Evolutionary conservation across 2,329 filamentous ascomycete species (phyloP).

Genomic region (Aureobasidium melanogenum): DNA sequence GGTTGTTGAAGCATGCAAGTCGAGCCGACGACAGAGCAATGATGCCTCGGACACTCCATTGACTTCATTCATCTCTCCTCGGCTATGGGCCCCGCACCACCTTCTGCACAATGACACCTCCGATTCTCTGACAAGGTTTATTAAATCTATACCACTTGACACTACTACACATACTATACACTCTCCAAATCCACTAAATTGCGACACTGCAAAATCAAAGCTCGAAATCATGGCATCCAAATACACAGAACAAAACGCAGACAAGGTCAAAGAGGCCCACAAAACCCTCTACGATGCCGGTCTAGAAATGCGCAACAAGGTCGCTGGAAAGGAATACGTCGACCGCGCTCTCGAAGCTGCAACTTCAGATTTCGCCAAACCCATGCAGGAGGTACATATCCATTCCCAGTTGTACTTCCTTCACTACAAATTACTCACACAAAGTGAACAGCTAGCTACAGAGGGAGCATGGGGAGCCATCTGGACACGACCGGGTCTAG

Average conservation of each 20-base stretch:
- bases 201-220: not conserved
- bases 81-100: not conserved
- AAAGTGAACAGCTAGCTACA: slow-evolving; percentile 35
- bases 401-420: too few species aligned
- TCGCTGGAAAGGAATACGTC: slow-evolving; percentile 55
- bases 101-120: not conserved
- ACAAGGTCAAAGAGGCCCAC: slow-evolving; percentile 30
- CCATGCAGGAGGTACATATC: slow-evolving; percentile 47
- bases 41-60: too few species aligned
- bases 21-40: not conserved
- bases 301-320: slow-evolving; percentile 49
- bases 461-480: slow-evolving; percentile 57
- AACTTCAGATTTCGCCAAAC: slow-evolving; percentile 49
- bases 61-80: not conserved
- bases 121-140: not conserved
- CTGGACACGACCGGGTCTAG: slow-evolving; percentile 55
- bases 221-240: not conserved
- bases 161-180: not conserved
- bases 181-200: not conserved
- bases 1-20: not conserved
- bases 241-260: slow-evolving; percentile 3
- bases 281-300: slow-evolving; percentile 53
- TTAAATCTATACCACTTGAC: not conserved
- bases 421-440: not conserved
- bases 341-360: slow-evolving; percentile 47